Percentiles rank a stretch among this genome's conserved stretches.
These are phyloP conservation scores for Tricholoma bakamatsutake DNA, from an alignment of 768 basidiomycete genomes.

Conservation along the genomic window DNA sequence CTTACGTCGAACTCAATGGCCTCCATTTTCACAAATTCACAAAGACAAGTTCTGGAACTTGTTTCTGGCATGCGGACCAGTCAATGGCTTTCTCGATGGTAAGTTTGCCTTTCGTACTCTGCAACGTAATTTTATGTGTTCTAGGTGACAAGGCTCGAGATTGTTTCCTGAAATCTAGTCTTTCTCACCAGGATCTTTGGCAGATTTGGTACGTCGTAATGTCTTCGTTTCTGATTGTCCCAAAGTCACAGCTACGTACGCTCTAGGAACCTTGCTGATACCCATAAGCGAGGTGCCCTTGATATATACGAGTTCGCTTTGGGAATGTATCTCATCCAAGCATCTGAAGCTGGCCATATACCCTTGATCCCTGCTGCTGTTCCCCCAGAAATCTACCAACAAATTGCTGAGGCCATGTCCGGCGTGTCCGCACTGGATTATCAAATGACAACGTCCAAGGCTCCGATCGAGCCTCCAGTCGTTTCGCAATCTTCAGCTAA, in stretches of 20 bases:
- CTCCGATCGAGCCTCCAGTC: not conserved
- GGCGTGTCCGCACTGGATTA: not conserved
- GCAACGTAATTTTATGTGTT: not conserved
- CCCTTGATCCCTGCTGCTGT: slow-evolving; percentile 25
- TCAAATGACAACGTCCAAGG: not conserved
- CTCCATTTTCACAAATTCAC: slow-evolving; percentile 46
- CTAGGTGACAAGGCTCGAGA: slow-evolving; percentile 55
- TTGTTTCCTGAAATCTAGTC: slow-evolving; percentile 55
- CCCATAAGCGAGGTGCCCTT: slow-evolving; percentile 49
- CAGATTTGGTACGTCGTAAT: slow-evolving; percentile 47
- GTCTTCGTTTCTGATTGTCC: not conserved
- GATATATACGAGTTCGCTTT: slow-evolving; percentile 65
- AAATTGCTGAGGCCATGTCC: slow-evolving; percentile 16
- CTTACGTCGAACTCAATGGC: slow-evolving; percentile 28
- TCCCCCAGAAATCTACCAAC: slow-evolving; percentile 25
- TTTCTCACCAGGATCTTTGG: slow-evolving; percentile 53
- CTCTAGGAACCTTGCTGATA: slow-evolving; percentile 57
- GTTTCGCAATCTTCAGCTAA: not conserved
- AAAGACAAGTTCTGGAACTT: slow-evolving; percentile 47
- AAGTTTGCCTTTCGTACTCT: slow-evolving; percentile 5
- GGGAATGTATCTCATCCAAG: slow-evolving; percentile 60
- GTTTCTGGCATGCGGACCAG: slow-evolving; percentile 45
- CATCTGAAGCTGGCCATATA: slow-evolving; percentile 28
- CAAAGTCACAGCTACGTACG: not conserved
- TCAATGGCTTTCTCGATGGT: slow-evolving; percentile 52